Conservation (phyloP, 495 filamentous ascomycete species). For the Lepidopterella palustris region DNA sequence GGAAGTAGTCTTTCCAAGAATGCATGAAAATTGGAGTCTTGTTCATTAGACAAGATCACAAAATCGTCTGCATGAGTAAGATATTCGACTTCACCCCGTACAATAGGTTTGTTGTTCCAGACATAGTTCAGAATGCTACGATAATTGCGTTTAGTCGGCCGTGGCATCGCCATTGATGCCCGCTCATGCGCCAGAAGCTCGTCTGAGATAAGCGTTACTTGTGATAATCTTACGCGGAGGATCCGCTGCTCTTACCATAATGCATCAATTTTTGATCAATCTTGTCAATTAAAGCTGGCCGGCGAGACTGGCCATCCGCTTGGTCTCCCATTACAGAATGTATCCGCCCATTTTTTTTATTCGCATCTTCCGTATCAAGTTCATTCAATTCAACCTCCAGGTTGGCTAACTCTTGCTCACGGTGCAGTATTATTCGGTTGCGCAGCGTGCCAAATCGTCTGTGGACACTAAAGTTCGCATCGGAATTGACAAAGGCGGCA, state of each 20-base stretch:
- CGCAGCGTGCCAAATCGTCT: conserved; percentile 7
- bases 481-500: conserved; percentile 1
- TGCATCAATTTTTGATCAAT: conserved; percentile 1
- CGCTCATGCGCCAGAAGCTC: conserved; percentile 2
- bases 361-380: conserved; percentile 7
- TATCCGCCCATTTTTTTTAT: neutral
- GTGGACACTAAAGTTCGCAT: conserved; percentile 1
- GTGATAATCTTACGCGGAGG: neutral
- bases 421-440: conserved; percentile 15
- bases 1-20: neutral
- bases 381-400: conserved; percentile 9
- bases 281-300: neutral
- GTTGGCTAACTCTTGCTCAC: conserved; percentile 10
- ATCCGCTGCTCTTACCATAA: conserved; percentile 4
- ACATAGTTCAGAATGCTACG: conserved; percentile 12
- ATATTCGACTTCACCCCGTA: conserved; percentile 1
- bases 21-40: neutral
- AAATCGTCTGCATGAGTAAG: conserved; percentile 14
- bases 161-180: neutral
- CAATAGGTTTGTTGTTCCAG: conserved; percentile 8
- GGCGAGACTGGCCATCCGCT: neutral
- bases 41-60: neutral
- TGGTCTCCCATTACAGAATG: neutral
- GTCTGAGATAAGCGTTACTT: conserved; percentile 5
- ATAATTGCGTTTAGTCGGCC: conserved; percentile 12